Evolutionary conservation across 2,329 filamentous ascomycete species (phyloP).

Genomic region (Neonectria punicea): DNA sequence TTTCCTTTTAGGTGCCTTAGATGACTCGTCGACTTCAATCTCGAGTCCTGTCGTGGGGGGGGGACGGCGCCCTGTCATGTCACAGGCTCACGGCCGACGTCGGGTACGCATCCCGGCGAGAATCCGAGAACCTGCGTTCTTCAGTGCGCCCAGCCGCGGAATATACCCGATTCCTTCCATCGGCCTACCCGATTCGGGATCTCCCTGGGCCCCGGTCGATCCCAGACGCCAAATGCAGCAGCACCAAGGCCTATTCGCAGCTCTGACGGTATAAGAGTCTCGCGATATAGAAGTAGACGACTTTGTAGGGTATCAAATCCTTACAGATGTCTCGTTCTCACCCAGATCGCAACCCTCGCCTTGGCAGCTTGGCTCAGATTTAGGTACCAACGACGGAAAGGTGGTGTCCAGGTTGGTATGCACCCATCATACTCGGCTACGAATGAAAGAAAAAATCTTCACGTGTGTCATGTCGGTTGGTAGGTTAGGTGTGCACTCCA

Average conservation of each 20-base stretch:
- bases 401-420: background rate
- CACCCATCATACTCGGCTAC: constrained; percentile 1
- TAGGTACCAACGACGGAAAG: constrained; percentile 10
- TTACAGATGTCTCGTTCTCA: constrained; percentile 13
- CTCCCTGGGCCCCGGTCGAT: constrained; percentile 18
- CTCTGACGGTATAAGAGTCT: background rate
- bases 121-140: constrained; percentile 14
- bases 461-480: constrained; percentile 13
- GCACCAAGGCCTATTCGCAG: background rate
- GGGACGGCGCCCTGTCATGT: background rate
- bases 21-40: constrained; percentile 19
- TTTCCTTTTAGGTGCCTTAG: constrained; percentile 14
- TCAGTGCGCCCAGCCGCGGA: constrained; percentile 25
- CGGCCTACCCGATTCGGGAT: constrained; percentile 34
- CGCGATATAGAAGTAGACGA: background rate
- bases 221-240: constrained; percentile 21
- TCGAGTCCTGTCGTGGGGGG: constrained; percentile 6
- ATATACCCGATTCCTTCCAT: constrained; percentile 21
- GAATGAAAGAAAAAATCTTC: constrained; percentile 22
- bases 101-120: constrained; percentile 14
- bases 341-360: constrained; percentile 6
- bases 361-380: constrained; percentile 9
- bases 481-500: constrained; percentile 8
- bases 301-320: constrained; percentile 14
- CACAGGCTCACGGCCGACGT: constrained; percentile 8